Evolutionary conservation across 371 early-diverging fungal genomes (phyloP), one percentile per base, ranked within the genome.

Genomic region (Mortierella sp.): DNA sequence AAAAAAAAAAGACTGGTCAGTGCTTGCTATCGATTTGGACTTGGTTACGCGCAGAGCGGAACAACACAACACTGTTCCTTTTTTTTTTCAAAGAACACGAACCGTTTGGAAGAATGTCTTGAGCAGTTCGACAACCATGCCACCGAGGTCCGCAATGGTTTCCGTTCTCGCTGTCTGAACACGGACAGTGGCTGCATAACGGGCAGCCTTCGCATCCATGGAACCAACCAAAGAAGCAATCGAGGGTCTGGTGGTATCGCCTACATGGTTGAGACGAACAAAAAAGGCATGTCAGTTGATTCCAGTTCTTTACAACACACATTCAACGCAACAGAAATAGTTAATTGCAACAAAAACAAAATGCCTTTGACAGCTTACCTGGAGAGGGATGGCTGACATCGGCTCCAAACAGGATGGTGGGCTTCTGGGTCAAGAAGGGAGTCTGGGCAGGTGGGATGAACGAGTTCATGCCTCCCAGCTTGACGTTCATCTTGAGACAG

Each of bases 381-480:
- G 92, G 91, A 24, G 87, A 88, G 39, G 95, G 92, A 63, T 95
- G 95, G 9, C 95, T 92, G 15, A 99, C 95, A 84, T 99, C 99
- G 37, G 97, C 97, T 44, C 99, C 99, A 72, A 99, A 84, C n/a
- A 99, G 69, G 41, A 98, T 93, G 12, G 98, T 97, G 2, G 94
- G 92, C 9, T 86, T 78, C 37, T 87, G 81, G 43, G 84, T 79
- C 52, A 95, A 83, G 78, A 95, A 93, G 2, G 83, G 81, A 12
- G 86, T 81, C 34, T 85, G 79, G 9, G 72, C 55, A 24, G 82
- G 73, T 15, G 75, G 34, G 19, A 92, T 64, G 59, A 79, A 81
- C 57, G 83, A 81, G 80, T 94, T 95, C 78, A 85, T 83, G 43
- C 95, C 95, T 60, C 96, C 95, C 23, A 94, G 83, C 82, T 95